Evolutionary conservation across 2,329 filamentous ascomycete species (phyloP).

Genomic region (Hypoxylon sp.): DNA sequence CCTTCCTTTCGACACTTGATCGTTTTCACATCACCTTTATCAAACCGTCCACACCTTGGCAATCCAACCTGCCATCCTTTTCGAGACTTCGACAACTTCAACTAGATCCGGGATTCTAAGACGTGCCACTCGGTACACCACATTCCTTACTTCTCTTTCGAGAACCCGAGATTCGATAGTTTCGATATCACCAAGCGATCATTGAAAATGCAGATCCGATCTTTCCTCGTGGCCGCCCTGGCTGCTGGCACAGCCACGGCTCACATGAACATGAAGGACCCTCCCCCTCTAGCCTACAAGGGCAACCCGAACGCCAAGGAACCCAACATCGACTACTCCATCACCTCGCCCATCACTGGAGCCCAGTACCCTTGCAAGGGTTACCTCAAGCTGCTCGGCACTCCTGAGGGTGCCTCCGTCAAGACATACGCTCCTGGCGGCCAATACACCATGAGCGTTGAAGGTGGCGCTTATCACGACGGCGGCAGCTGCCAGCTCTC

Average conservation of each 20-base stretch:
- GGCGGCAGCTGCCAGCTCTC: constrained; percentile 84
- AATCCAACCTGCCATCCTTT: constrained; percentile 16
- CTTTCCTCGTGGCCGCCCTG: constrained; percentile 56
- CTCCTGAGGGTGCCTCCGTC: constrained; percentile 63
- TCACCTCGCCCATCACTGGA: constrained; percentile 74
- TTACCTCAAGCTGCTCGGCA: constrained; percentile 63
- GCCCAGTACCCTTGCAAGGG: constrained; percentile 85
- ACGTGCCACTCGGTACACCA: constrained; percentile 37
- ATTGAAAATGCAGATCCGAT: constrained; percentile 58
- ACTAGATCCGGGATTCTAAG: constrained; percentile 28
- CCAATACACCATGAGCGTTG: constrained; percentile 72
- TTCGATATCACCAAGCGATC: constrained; percentile 31
- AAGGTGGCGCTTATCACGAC: constrained; percentile 71
- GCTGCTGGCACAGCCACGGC: constrained; percentile 61
- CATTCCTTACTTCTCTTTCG: constrained; percentile 32
- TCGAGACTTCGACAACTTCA: constrained; percentile 16
- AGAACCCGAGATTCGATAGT: constrained; percentile 38
- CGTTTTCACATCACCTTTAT: constrained; percentile 23
- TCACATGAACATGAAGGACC: constrained; percentile 69
- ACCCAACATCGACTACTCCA: constrained; percentile 74
- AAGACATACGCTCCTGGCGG: constrained; percentile 73
- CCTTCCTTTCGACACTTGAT: constrained; percentile 11
- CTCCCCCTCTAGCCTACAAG: constrained; percentile 66
- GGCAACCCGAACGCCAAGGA: constrained; percentile 60
- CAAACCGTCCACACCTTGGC: constrained; percentile 26